phyloP scores from a whole-genome alignment of 352 stramenopile genomes.

The Thraustochytrium sp. region DNA sequence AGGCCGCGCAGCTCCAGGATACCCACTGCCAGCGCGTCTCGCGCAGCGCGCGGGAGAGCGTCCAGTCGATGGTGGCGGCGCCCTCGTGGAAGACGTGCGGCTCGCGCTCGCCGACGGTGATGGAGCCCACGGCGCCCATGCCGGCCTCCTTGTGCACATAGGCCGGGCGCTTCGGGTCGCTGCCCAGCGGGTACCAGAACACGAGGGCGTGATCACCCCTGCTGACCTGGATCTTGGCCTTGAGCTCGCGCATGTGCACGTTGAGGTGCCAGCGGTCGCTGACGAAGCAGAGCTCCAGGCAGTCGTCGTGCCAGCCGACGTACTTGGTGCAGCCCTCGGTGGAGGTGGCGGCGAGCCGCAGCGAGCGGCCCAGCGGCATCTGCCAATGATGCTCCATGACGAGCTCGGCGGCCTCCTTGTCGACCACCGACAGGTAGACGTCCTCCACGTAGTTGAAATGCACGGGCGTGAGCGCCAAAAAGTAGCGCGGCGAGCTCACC shows the following conservation, averaged over 20 bases:
- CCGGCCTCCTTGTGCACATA: slow-evolving; percentile 38
- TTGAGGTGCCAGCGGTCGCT: slow-evolving; percentile 4
- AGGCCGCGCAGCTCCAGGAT: not conserved
- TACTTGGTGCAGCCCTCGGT: slow-evolving; percentile 16
- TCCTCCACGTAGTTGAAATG: slow-evolving; percentile 37
- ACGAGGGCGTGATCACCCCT: slow-evolving; percentile 5
- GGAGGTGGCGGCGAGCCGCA: not conserved
- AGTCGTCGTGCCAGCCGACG: not conserved
- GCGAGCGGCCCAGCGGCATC: slow-evolving; percentile 19
- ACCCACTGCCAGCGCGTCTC: slow-evolving; percentile 25
- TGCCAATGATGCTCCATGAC: slow-evolving; percentile 11
- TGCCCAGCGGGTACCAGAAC: slow-evolving; percentile 18
- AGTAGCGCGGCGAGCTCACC: not conserved
- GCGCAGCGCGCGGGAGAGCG: not conserved
- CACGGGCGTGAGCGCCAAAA: slow-evolving; percentile 3
- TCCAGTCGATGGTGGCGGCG: slow-evolving; percentile 17
- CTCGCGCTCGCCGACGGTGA: not conserved
- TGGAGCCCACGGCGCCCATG: not conserved
- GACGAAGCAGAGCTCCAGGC: not conserved
- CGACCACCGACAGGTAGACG: slow-evolving; percentile 18
- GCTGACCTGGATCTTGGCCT: slow-evolving; percentile 13
- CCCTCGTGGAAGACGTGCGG: not conserved
- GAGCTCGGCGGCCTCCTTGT: not conserved
- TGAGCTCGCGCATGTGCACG: not conserved
- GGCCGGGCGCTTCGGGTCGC: not conserved